Evolutionary conservation across 345 rosid species (phyloP), one percentile per base, ranked within the genome.

Genomic region (Carallia pectinifolia): DNA sequence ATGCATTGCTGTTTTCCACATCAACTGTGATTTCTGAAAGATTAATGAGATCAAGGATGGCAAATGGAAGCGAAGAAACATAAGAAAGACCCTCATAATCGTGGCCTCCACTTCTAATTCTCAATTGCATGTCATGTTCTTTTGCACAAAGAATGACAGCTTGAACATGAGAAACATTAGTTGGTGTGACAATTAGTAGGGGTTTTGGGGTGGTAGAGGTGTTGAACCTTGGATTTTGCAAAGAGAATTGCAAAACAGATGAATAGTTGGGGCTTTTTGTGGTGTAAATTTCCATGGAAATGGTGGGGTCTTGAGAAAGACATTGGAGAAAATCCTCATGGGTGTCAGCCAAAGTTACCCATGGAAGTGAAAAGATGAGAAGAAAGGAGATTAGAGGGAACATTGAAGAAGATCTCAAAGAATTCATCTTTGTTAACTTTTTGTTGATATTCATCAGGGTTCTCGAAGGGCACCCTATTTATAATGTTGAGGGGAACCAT

Each of bases 201-300:
- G 72, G 72, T 60, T 69, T 69, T 4, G 33, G 7, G 5, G 58
- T 60, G 7, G 81, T 73, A 58, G 52, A 66, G 38, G 64, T 78
- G 1, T 65, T 64, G 53, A 78, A 74, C 47, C 77, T 73, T 16
- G 0, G 34, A 65, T 78, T 78, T 62, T 68, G 75, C 6, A 74
- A 62, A 15, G 81, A 70, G 19, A 77, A 78, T 23, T 63, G 56
- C 38, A 74, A 23, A 33, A 74, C 44, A 10, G 38, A 36, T n/a
- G 71, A 61, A n/a, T 61, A 78, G 17, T 7, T 6, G 1, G 75
- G 66, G 38, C 62, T 48, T 13, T 61, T 75, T 7, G 8, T 16
- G 7, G 56, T 37, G 37, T 62, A 75, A 53, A 68, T 53, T 53
- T 17, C 53, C 18, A 58, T 58, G 37, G 81, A 58, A 38, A 55